These are phyloP conservation scores for Emericellopsis terricola DNA, from an alignment of 495 filamentous ascomycete genomes.

Conservation along the genomic window DNA sequence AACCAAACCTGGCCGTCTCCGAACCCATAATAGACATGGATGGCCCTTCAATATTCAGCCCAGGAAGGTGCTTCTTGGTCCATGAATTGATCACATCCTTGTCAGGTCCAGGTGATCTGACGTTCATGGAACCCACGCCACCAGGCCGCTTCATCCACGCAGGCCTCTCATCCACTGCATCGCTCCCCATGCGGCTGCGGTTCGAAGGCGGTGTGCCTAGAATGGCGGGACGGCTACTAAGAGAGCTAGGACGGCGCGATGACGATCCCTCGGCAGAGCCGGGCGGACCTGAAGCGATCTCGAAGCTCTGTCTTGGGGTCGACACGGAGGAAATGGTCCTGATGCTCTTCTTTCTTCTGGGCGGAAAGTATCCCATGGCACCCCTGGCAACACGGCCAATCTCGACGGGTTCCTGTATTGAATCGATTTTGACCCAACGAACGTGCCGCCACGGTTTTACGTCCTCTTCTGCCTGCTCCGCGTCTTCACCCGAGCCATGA, in stretches of 20 bases:
- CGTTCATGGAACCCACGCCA: slow-evolving; percentile 64
- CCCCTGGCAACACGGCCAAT: slow-evolving; percentile 72
- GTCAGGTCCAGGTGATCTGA: slow-evolving; percentile 59
- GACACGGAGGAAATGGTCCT: slow-evolving; percentile 35
- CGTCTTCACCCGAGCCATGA: slow-evolving; percentile 4
- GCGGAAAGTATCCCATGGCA: slow-evolving; percentile 80
- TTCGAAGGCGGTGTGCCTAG: slow-evolving; percentile 7
- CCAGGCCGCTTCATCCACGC: slow-evolving; percentile 59
- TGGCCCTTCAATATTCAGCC: slow-evolving; percentile 38
- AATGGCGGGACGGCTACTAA: slow-evolving; percentile 10
- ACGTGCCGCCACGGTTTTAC: slow-evolving; percentile 62
- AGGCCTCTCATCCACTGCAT: slow-evolving; percentile 14
- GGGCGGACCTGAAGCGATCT: slow-evolving; percentile 27
- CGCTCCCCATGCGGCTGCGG: slow-evolving; percentile 14
- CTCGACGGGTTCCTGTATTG: slow-evolving; percentile 49
- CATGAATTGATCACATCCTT: slow-evolving; percentile 65
- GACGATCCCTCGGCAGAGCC: slow-evolving; percentile 18
- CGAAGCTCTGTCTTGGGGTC: slow-evolving; percentile 44
- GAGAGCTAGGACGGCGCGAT: slow-evolving; percentile 20
- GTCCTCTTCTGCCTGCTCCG: slow-evolving; percentile 13
- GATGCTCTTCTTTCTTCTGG: slow-evolving; percentile 60
- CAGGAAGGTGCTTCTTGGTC: slow-evolving; percentile 59
- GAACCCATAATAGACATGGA: slow-evolving; percentile 34
- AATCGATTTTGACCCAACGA: slow-evolving; percentile 67
- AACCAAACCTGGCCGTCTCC: slow-evolving; percentile 30